Percentiles rank a stretch among this genome's conserved stretches.
Conservation (phyloP, 176 grass and related monocot genomes). For the Poa annua region DNA sequence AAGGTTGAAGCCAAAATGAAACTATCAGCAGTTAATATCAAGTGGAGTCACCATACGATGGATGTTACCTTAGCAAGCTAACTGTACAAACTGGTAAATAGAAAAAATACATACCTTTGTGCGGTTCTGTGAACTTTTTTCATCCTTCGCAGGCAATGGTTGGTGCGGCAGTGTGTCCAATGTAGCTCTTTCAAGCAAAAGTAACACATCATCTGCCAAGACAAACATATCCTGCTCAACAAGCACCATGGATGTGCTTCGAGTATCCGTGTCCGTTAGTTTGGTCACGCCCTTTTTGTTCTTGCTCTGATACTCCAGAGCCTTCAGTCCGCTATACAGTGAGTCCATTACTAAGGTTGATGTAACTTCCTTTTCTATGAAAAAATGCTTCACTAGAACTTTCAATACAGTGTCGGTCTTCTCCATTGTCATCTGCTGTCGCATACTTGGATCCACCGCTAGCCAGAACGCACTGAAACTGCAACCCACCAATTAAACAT, state of each 20-base stretch:
- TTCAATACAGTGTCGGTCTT: constrained; percentile 75
- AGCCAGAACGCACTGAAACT: constrained; percentile 87
- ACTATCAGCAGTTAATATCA: constrained; percentile 8
- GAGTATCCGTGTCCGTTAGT: constrained; percentile 59
- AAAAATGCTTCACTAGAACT: constrained; percentile 81
- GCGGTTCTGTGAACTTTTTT: constrained; percentile 75
- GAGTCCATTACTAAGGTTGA: constrained; percentile 93
- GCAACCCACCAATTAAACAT: constrained; percentile 27
- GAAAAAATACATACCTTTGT: constrained; percentile 60
- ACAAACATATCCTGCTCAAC: constrained; percentile 89
- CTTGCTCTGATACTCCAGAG: constrained; percentile 76
- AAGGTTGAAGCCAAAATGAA: constrained; percentile 17
- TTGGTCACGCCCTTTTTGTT: constrained; percentile 58
- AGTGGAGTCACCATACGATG: constrained; percentile 25
- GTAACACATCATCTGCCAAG: constrained; percentile 81
- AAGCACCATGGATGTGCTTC: constrained; percentile 69
- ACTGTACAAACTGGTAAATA: background rate
- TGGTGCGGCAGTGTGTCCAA: constrained; percentile 71
- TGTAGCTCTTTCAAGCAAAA: constrained; percentile 81
- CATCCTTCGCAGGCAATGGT: constrained; percentile 79
- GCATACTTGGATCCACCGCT: constrained; percentile 63
- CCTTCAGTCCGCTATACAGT: constrained; percentile 72
- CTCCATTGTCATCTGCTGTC: constrained; percentile 72
- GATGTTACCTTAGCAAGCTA: constrained; percentile 16
- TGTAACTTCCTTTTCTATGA: constrained; percentile 92